A percentile compares a stretch with the other conserved stretches of the same genome.
Conservation (phyloP, 805 yeast species). For the Candida cerambycidarum region DNA sequence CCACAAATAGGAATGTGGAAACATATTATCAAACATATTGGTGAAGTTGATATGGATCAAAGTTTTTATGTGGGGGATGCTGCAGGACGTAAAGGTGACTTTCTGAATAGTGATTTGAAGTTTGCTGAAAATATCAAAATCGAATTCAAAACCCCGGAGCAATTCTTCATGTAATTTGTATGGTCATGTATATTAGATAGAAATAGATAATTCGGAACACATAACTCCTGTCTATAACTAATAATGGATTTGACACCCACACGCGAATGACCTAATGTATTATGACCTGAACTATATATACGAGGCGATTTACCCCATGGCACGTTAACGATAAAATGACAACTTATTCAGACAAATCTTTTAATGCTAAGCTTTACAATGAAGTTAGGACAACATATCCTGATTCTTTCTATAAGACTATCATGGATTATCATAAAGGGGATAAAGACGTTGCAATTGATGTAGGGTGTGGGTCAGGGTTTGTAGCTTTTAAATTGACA, state of each 20-base stretch:
- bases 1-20: conserved; percentile 81
- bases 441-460: conserved; percentile 27
- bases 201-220: not conserved
- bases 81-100: conserved; percentile 79
- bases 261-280: not conserved
- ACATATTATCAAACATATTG: conserved; percentile 44
- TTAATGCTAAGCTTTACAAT: conserved; percentile 32
- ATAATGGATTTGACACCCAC: not conserved
- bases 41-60: conserved; percentile 36
- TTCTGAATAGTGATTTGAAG: conserved; percentile 71
- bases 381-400: conserved; percentile 46
- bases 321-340: conserved; percentile 21
- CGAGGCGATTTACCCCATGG: too few species aligned
- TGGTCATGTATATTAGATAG: not conserved
- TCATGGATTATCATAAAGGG: conserved; percentile 17
- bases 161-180: conserved; percentile 40
- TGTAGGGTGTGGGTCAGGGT: conserved; percentile 58
- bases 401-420: conserved; percentile 30
- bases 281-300: not conserved
- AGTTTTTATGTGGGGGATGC: conserved; percentile 93
- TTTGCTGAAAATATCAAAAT: conserved; percentile 66
- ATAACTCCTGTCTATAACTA: not conserved
- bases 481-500: conserved; percentile 40
- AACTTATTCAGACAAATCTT: conserved; percentile 31
- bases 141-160: conserved; percentile 70